A percentile compares a stretch with the other conserved stretches of the same genome.
phyloP scores from a whole-genome alignment of 192 early-diverging fungal genomes.

The Coemansia sp. region DNA sequence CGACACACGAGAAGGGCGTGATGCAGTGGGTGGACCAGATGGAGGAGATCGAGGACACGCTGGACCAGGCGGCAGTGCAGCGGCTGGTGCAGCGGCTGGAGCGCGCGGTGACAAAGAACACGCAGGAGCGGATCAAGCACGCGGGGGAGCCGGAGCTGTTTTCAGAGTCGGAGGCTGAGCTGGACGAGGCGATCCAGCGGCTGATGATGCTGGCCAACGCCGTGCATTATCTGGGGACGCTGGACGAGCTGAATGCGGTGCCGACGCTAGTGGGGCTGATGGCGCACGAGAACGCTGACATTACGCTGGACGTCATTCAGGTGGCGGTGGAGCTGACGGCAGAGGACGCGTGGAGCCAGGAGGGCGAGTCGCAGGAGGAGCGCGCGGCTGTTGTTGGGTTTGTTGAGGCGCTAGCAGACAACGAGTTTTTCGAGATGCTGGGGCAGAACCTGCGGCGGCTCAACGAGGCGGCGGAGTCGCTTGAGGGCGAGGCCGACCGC shows the following conservation, averaged over 20 bases:
- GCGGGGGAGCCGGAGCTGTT: conserved; percentile 64
- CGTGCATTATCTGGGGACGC: conserved; percentile 69
- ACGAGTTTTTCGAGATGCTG: conserved; percentile 72
- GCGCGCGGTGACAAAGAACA: conserved; percentile 83
- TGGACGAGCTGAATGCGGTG: conserved; percentile 69
- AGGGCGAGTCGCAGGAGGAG: conserved; percentile 59
- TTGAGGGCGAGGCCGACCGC: conserved; percentile 67
- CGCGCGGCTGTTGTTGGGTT: conserved; percentile 62
- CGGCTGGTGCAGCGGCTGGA: conserved; percentile 82
- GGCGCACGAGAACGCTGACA: conserved; percentile 94
- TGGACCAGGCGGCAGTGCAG: conserved; percentile 70
- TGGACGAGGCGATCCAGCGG: conserved; percentile 86
- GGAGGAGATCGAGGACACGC: conserved; percentile 62
- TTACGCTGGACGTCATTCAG: conserved; percentile 79
- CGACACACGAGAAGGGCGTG: conserved; percentile 71
- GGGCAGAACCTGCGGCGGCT: conserved; percentile 79
- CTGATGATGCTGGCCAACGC: conserved; percentile 74
- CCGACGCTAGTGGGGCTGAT: conserved; percentile 72
- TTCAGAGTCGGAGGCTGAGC: conserved; percentile 93
- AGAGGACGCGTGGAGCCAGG: conserved; percentile 76
- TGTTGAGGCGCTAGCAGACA: conserved; percentile 65
- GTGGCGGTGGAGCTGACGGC: conserved; percentile 90
- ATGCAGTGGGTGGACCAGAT: conserved; percentile 82
- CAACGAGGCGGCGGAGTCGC: conserved; percentile 61
- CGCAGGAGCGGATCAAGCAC: conserved; percentile 80